A percentile compares a stretch with the other conserved stretches of the same genome.
Conservation (phyloP, 1,284 basidiomycete species). For the Gomphus bonarii region DNA sequence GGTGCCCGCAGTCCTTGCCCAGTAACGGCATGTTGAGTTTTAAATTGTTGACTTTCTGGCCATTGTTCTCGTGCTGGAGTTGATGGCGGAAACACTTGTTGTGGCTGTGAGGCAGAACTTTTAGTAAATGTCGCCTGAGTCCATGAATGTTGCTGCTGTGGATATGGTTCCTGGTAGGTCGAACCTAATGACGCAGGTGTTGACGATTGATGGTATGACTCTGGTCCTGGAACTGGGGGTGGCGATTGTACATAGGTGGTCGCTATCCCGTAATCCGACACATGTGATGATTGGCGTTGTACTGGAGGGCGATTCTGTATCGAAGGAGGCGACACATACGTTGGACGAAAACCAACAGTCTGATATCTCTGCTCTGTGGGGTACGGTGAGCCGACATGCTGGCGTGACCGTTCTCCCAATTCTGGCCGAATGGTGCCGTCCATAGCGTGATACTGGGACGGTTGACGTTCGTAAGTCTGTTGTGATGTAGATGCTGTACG, state of each 20-base stretch:
- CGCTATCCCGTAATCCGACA: not conserved
- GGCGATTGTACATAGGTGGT: not conserved
- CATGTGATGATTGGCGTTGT: not conserved
- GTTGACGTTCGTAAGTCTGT: conserved; percentile 11
- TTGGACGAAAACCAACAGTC: conserved; percentile 16
- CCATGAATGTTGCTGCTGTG: conserved; percentile 16
- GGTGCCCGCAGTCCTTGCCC: conserved; percentile 13
- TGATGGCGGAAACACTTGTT: conserved; percentile 12
- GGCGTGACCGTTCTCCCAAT: conserved; percentile 9
- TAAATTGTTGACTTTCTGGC: conserved; percentile 17
- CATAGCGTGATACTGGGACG: conserved; percentile 11
- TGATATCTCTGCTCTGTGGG: conserved; percentile 21
- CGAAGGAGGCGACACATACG: not conserved
- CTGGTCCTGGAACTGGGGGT: not conserved
- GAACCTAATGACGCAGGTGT: not conserved
- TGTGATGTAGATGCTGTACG: conserved; percentile 27
- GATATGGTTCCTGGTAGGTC: conserved; percentile 13
- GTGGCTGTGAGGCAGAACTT: conserved; percentile 13
- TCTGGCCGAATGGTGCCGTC: conserved; percentile 12
- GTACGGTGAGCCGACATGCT: conserved; percentile 11
- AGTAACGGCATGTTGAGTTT: conserved; percentile 12
- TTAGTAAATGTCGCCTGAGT: conserved; percentile 13
- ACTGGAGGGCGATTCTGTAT: conserved; percentile 18
- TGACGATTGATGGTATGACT: not conserved
- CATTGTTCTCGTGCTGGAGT: conserved; percentile 12